Base-by-base conservation (phyloP, 2,329 filamentous ascomycete genomes). In the Fusarium mundagurra region DNA sequence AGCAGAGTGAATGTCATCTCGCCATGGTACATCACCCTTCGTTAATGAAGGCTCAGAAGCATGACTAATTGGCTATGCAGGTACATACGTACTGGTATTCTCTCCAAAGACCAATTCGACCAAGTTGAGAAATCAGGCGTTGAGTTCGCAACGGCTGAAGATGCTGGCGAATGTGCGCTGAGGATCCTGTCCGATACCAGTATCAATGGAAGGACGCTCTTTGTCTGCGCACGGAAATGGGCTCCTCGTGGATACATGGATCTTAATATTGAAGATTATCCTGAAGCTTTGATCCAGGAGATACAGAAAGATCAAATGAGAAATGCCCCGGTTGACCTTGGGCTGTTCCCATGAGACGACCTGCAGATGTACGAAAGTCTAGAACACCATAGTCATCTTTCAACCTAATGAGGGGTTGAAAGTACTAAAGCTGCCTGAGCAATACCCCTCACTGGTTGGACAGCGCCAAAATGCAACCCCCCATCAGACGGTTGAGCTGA, bases 251-350 rank as follows among this genome's bases (percentile, higher is more conserved):
- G 62, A 3, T 67, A 67, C 3, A 31, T 45, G 1, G 62, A 67
- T 4, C 27, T 67, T 12, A 16, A 53, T 13, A 36, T 60, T 2
- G 64, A 67, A 20, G 64, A 67, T 24, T 67, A 67, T 31, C 51
- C 45, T 5, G 13, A 67, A 4, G 34, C 8, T 3, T 18, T 67
- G 8, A 24, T 67, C 9, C 64, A 53, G 8, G 51, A 67, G 3
- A 67, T 67, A 5, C 62, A 67, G 2, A 20, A 41, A 14, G 62
- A 67, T 14, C 64, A 67, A 24, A 67, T 67, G 41, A 10, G 41
- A 11, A 51, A 45, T 29, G 61, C 38, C 0, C 51, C 51, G 0
- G 64, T 45, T 16, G n/a, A 14, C 3, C n/a, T 66, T 8, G 51
- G 64, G 10, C 2, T 67, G 5, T 67, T 57, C 9, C 31, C 24